Evolutionary conservation across 2,329 filamentous ascomycete genomes (phyloP).

Genomic region (Clathrospora elynae): DNA sequence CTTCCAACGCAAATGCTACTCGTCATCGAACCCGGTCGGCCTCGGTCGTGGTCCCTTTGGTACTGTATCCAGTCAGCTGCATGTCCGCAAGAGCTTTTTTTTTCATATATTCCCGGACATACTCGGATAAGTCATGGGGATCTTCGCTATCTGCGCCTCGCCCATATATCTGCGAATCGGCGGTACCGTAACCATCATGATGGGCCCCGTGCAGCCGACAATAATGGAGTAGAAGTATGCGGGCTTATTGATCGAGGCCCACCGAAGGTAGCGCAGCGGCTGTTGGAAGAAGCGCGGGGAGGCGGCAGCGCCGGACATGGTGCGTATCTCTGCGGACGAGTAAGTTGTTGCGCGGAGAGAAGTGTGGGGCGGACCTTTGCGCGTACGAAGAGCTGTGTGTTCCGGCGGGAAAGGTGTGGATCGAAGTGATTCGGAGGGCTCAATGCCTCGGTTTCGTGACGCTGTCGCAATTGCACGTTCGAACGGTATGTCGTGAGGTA

Average conservation of each 20-base stretch:
- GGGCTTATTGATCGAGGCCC: slow-evolving; percentile 85
- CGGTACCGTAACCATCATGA: slow-evolving; percentile 71
- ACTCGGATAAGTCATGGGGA: slow-evolving; percentile 94
- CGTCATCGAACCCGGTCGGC: slow-evolving; percentile 55
- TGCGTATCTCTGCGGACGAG: slow-evolving; percentile 7
- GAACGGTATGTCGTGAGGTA: slow-evolving; percentile 11
- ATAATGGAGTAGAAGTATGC: slow-evolving; percentile 87
- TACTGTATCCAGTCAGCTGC: slow-evolving; percentile 43
- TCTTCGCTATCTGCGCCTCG: slow-evolving; percentile 67
- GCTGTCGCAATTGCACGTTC: slow-evolving; percentile 12
- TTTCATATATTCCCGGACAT: slow-evolving; percentile 51
- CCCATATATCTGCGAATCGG: slow-evolving; percentile 73
- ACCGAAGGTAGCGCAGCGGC: slow-evolving; percentile 83
- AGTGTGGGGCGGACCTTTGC: not conserved
- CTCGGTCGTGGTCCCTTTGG: slow-evolving; percentile 54
- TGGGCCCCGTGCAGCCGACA: slow-evolving; percentile 74
- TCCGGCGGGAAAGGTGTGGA: not conserved
- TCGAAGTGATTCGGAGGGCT: slow-evolving; percentile 10
- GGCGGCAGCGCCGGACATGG: slow-evolving; percentile 61
- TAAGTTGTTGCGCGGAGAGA: not conserved
- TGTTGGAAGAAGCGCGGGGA: slow-evolving; percentile 75
- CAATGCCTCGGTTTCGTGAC: slow-evolving; percentile 28
- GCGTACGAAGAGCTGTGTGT: slow-evolving; percentile 7
- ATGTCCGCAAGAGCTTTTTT: not conserved
- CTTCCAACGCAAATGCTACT: slow-evolving; percentile 18